A percentile compares a stretch with the other conserved stretches of the same genome.
phyloP scores from a whole-genome alignment of 495 filamentous ascomycete genomes.

The Gamarada debralockiae region DNA sequence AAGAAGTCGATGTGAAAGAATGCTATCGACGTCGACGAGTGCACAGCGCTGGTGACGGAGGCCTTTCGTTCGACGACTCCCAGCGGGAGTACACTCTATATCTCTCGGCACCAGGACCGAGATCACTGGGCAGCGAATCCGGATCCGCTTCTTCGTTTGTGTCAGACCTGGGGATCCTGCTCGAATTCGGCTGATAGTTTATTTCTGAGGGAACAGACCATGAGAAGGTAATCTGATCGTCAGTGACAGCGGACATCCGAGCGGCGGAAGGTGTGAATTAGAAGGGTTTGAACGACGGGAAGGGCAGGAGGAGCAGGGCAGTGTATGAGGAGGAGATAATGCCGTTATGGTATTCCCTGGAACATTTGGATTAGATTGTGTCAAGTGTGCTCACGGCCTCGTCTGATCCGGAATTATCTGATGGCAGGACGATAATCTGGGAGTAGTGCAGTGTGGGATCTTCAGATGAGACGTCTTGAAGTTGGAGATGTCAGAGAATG shows the following conservation, averaged over 20 bases:
- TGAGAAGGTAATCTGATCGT: slow-evolving; percentile 22
- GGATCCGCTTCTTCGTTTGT: slow-evolving; percentile 15
- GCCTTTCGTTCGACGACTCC: background rate
- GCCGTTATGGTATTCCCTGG: slow-evolving; percentile 11
- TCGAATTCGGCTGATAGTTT: slow-evolving; percentile 9
- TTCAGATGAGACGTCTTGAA: slow-evolving; percentile 25
- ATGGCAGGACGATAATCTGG: background rate
- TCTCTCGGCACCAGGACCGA: slow-evolving; percentile 15
- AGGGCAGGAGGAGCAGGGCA: background rate
- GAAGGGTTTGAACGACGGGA: background rate
- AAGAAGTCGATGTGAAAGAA: slow-evolving; percentile 15
- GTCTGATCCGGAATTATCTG: slow-evolving; percentile 12
- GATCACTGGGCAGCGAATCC: slow-evolving; percentile 9
- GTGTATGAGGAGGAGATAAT: background rate
- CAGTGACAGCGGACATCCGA: slow-evolving; percentile 27
- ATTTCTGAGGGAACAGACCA: slow-evolving; percentile 21
- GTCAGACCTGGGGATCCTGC: slow-evolving; percentile 11
- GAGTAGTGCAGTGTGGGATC: slow-evolving; percentile 23
- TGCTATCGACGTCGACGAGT: slow-evolving; percentile 26
- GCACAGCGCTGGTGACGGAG: slow-evolving; percentile 22
- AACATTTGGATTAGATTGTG: slow-evolving; percentile 4
- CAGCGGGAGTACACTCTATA: slow-evolving; percentile 20
- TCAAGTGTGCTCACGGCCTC: slow-evolving; percentile 4
- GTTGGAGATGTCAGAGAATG: slow-evolving; percentile 1
- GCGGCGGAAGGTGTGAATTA: slow-evolving; percentile 11